Conservation (phyloP, 1,139 yeast species). For the Blastobotrys niveus region DNA sequence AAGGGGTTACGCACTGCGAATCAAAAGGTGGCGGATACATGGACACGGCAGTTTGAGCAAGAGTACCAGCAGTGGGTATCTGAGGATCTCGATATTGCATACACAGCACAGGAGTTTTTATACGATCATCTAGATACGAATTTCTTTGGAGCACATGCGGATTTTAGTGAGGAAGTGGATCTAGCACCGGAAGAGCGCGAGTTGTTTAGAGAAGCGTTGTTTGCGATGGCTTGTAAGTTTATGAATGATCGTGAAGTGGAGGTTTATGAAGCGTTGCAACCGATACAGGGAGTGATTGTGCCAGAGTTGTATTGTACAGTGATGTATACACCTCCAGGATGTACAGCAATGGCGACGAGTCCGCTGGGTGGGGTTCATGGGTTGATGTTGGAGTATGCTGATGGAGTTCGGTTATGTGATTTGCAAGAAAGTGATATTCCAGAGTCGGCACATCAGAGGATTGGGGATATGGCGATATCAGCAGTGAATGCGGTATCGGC, state of each 20-base stretch:
- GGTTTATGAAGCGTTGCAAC: slow-evolving; percentile 7
- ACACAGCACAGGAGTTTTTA: background rate
- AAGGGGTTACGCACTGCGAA: slow-evolving; percentile 11
- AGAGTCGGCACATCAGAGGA: slow-evolving; percentile 4
- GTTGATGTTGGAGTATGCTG: slow-evolving; percentile 8
- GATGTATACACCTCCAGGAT: slow-evolving; percentile 1
- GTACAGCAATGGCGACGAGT: background rate
- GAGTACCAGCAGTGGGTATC: slow-evolving; percentile 6
- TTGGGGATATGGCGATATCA: slow-evolving; percentile 10
- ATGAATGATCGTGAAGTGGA: slow-evolving; percentile 12
- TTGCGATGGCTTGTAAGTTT: slow-evolving; percentile 7
- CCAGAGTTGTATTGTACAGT: slow-evolving; percentile 6
- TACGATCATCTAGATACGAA: background rate
- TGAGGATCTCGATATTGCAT: background rate
- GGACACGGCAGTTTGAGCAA: slow-evolving; percentile 6
- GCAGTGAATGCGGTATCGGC: slow-evolving; percentile 6
- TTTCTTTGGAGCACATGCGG: slow-evolving; percentile 7
- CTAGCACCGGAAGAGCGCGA: background rate
- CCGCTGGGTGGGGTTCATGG: slow-evolving; percentile 2
- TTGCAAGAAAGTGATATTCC: slow-evolving; percentile 1
- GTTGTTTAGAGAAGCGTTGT: slow-evolving; percentile 8
- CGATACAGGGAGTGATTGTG: slow-evolving; percentile 7
- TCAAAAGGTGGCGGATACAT: background rate
- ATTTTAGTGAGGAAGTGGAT: background rate
- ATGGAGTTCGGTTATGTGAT: slow-evolving; percentile 3